phyloP scores from a whole-genome alignment of 2,329 filamentous ascomycete genomes.

The Tolypocladium album region DNA sequence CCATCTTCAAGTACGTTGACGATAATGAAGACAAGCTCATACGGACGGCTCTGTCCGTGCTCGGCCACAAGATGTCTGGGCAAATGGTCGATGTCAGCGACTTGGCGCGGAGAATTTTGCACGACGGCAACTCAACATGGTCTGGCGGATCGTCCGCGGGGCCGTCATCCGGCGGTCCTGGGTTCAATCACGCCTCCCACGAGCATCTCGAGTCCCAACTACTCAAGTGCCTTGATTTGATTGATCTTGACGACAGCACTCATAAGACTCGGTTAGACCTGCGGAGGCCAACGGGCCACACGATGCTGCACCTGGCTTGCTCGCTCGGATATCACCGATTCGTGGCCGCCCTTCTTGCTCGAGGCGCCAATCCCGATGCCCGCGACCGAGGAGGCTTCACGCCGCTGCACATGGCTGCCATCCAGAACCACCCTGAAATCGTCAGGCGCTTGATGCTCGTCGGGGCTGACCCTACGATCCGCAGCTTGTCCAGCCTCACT shows the following conservation, averaged over 20 bases:
- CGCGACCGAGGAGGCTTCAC: conserved; percentile 73
- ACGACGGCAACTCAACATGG: conserved; percentile 35
- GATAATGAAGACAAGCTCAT: conserved; percentile 60
- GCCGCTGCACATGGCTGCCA: conserved; percentile 69
- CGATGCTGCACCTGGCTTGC: conserved; percentile 70
- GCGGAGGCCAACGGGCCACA: conserved; percentile 57
- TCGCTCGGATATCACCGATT: conserved; percentile 66
- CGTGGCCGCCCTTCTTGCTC: conserved; percentile 63
- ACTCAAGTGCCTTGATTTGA: conserved; percentile 64
- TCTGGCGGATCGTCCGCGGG: conserved; percentile 28
- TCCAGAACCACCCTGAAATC: conserved; percentile 66
- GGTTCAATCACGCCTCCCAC: conserved; percentile 29
- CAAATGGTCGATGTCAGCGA: conserved; percentile 50
- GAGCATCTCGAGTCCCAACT: conserved; percentile 56
- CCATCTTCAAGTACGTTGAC: conserved; percentile 63
- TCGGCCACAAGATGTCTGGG: conserved; percentile 54
- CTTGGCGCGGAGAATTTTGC: conserved; percentile 50
- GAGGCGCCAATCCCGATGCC: conserved; percentile 66
- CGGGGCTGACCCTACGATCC: conserved; percentile 60
- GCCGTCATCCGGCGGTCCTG: conserved; percentile 31
- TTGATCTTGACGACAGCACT: conserved; percentile 66
- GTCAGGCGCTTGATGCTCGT: conserved; percentile 63
- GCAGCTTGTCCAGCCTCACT: conserved; percentile 59
- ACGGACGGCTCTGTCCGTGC: conserved; percentile 53
- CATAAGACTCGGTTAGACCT: conserved; percentile 58